Percentiles rank a stretch among this genome's conserved stretches.
Conservation (phyloP, 2,329 filamentous ascomycete species). For the Clathrospora elynae region DNA sequence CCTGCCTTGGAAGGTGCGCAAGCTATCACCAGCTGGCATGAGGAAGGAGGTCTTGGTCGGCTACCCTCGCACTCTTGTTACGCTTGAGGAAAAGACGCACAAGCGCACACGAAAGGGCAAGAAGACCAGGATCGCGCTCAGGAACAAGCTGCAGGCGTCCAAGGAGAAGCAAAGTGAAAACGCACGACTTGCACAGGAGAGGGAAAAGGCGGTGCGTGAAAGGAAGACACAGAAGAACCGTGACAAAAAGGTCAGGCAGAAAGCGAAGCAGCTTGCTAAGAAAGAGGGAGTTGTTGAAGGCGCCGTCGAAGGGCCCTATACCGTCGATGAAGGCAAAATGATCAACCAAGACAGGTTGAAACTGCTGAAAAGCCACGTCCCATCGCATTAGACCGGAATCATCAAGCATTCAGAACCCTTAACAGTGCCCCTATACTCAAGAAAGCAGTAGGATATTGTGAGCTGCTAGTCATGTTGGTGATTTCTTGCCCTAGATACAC, state of each 20-base stretch:
- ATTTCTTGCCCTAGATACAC: too few relatives aligned
- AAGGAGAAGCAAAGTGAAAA: slow-evolving; percentile 33
- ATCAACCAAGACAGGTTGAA: too few relatives aligned
- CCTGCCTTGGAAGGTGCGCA: slow-evolving; percentile 45
- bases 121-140: slow-evolving; percentile 42
- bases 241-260: slow-evolving; percentile 48
- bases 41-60: slow-evolving; percentile 40
- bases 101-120: slow-evolving; percentile 43
- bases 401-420: too few relatives aligned
- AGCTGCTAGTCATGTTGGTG: too few relatives aligned
- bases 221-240: slow-evolving; percentile 46
- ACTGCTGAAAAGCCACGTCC: too few relatives aligned
- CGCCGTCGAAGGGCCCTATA: neutral
- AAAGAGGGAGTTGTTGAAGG: slow-evolving; percentile 21
- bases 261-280: slow-evolving; percentile 43
- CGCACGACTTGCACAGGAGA: slow-evolving; percentile 35
- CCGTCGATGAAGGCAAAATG: too few relatives aligned
- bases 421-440: too few relatives aligned
- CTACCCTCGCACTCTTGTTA: slow-evolving; percentile 28
- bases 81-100: slow-evolving; percentile 27
- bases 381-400: too few relatives aligned
- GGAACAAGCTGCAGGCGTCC: slow-evolving; percentile 39
- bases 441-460: too few relatives aligned
- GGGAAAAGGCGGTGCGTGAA: slow-evolving; percentile 43
- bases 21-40: slow-evolving; percentile 36